phyloP scores from a whole-genome alignment of 2,329 filamentous ascomycete species.

The Claviceps maximensis region DNA sequence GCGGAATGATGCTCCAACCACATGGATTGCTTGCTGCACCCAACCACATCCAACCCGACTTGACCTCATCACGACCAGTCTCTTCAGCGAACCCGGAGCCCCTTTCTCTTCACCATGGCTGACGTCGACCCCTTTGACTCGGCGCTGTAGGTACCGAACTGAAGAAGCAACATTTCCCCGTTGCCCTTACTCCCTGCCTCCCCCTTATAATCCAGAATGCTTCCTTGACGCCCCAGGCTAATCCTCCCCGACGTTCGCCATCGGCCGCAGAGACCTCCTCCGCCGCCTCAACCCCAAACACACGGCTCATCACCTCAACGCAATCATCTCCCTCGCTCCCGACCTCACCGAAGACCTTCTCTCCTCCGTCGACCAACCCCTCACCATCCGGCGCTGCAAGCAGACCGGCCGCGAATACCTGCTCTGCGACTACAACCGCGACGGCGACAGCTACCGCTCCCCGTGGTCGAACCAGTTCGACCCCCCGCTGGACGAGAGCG shows the following conservation, averaged over 20 bases:
- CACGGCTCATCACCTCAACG: constrained; percentile 75
- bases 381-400: constrained; percentile 72
- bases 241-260: background rate
- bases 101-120: constrained; percentile 25
- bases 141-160: constrained; percentile 46
- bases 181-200: background rate
- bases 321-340: constrained; percentile 78
- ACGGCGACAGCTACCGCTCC: constrained; percentile 92
- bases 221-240: background rate
- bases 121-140: constrained; percentile 59
- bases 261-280: constrained; percentile 70
- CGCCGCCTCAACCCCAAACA: constrained; percentile 92
- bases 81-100: background rate
- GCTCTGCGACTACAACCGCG: constrained; percentile 98
- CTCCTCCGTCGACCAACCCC: constrained; percentile 91
- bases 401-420: constrained; percentile 90
- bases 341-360: constrained; percentile 95
- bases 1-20: background rate
- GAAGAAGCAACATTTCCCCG: background rate
- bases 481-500: constrained; percentile 61
- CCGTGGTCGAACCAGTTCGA: constrained; percentile 99
- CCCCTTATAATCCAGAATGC: background rate
- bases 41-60: background rate
- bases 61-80: background rate
- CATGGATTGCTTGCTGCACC: background rate